Evolutionary conservation across 371 early-diverging fungal species (phyloP), one percentile per base, ranked within the genome.

Genomic region (Actinomucor elegans): DNA sequence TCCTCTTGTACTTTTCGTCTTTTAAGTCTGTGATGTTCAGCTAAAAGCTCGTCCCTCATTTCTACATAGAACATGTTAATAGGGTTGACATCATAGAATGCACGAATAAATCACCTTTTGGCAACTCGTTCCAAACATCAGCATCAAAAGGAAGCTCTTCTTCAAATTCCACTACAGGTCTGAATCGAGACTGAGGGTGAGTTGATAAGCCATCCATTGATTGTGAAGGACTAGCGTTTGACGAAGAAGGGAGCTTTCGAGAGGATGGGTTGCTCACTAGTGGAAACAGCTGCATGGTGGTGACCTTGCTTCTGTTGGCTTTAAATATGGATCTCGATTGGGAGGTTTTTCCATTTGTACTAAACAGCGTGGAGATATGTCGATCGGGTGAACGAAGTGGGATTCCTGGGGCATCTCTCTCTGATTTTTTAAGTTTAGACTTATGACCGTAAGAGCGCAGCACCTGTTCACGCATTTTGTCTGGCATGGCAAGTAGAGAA

Each of bases 401-500:
- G n/a, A n/a, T n/a, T n/a, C n/a, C n/a, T n/a, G n/a, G n/a, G n/a
- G n/a, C n/a, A n/a, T n/a, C n/a, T n/a, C n/a, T n/a, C 17, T 33
- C 33, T 18, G n/a, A n/a, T n/a, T n/a, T n/a, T n/a, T n/a, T n/a
- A n/a, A 32, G 11, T 26, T 28, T 33, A 47, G 18, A 1, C n/a
- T 34, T 48, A 17, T 43, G 18, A 18, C 69, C 67, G 38, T 84
- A 80, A 12, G 45, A 59, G n/a, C 64, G 44, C 21, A 81, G 38
- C 0, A 80, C 55, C 36, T 73, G 66, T 28, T 71, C 59, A 6
- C 73, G 68, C 59, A 64, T 66, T 0, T 62, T 46, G 0, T 68
- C 64, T 3, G 81, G 79, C 38, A 81, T 50, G 2, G 75, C 74
- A 10, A 74, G 45, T 3, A 82, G 59, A 1, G 66, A 65, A 0